Evolutionary conservation across 1,284 basidiomycete species (phyloP).

Genomic region (Inonotus hispidus): DNA sequence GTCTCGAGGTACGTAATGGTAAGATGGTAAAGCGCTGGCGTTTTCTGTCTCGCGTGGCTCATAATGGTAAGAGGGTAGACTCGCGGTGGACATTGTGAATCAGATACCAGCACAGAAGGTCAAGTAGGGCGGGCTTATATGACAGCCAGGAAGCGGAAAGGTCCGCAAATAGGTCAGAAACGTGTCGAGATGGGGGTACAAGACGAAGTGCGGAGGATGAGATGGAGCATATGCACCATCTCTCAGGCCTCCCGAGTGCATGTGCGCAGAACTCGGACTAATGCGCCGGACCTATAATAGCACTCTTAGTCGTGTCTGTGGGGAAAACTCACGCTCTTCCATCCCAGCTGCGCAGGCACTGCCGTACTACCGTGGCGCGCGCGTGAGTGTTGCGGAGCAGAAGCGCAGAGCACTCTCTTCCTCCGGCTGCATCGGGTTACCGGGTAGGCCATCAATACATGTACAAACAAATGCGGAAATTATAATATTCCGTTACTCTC

Average conservation of each 20-base stretch:
- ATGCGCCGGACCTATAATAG: slow-evolving; percentile 6
- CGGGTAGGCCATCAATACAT: not conserved
- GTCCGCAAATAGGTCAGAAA: not conserved
- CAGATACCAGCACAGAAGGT: not conserved
- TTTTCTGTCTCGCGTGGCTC: slow-evolving; percentile 52
- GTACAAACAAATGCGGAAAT: not conserved
- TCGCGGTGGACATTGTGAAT: slow-evolving; percentile 34
- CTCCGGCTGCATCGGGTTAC: not conserved
- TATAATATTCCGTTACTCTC: not conserved
- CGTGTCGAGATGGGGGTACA: not conserved
- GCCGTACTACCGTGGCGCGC: not conserved
- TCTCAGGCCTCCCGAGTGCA: slow-evolving; percentile 6
- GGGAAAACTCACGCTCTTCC: slow-evolving; percentile 6
- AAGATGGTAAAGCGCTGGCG: slow-evolving; percentile 41
- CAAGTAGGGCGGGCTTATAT: not conserved
- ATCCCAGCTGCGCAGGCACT: not conserved
- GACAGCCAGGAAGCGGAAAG: not conserved
- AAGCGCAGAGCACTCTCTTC: not conserved
- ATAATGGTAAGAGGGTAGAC: slow-evolving; percentile 44
- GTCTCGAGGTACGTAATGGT: slow-evolving; percentile 46
- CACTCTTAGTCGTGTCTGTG: not conserved
- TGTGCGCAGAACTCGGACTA: not conserved
- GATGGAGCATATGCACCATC: slow-evolving; percentile 12
- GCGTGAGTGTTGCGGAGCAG: not conserved
- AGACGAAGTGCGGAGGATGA: not conserved